These are phyloP conservation scores for Boechera retrofracta DNA, from an alignment of 345 rosid genomes.

Conservation along the genomic window DNA sequence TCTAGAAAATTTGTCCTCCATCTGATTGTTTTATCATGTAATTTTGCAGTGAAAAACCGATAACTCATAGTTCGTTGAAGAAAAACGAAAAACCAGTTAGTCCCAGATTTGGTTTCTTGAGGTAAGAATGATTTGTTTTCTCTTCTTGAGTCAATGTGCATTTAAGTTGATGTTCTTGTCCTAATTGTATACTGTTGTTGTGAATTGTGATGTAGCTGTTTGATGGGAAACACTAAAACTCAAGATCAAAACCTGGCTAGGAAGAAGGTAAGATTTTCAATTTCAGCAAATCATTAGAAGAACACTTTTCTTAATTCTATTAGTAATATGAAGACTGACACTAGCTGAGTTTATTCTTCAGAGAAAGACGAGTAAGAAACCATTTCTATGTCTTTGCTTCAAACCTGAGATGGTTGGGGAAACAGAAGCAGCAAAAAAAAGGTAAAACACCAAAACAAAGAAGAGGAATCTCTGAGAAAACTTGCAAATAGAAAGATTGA, in stretches of 20 bases:
- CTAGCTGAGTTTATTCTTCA: not conserved
- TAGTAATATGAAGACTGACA: slow-evolving; percentile 15
- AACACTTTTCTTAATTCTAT: slow-evolving; percentile 12
- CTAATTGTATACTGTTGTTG: not conserved
- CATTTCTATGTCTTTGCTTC: slow-evolving; percentile 38
- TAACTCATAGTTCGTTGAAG: slow-evolving; percentile 14
- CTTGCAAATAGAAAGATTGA: slow-evolving; percentile 11
- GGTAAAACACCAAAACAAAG: slow-evolving; percentile 20
- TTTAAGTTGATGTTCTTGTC: not conserved
- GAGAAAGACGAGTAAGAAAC: slow-evolving; percentile 36
- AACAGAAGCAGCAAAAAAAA: not conserved
- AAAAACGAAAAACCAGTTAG: slow-evolving; percentile 13
- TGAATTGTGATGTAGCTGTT: slow-evolving; percentile 23
- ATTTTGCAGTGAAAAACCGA: slow-evolving; percentile 27
- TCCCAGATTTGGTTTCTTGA: slow-evolving; percentile 35
- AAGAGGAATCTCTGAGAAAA: slow-evolving; percentile 15
- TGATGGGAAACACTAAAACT: slow-evolving; percentile 30
- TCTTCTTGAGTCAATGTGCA: not conserved
- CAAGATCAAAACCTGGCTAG: slow-evolving; percentile 23
- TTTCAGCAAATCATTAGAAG: not conserved
- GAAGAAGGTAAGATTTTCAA: slow-evolving; percentile 32
- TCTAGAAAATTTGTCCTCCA: not conserved
- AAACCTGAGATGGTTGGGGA: slow-evolving; percentile 31
- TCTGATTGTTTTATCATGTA: not conserved
- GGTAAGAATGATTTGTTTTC: slow-evolving; percentile 19